phyloP scores from a whole-genome alignment of 345 rosid species.

The Balakata baccata region DNA sequence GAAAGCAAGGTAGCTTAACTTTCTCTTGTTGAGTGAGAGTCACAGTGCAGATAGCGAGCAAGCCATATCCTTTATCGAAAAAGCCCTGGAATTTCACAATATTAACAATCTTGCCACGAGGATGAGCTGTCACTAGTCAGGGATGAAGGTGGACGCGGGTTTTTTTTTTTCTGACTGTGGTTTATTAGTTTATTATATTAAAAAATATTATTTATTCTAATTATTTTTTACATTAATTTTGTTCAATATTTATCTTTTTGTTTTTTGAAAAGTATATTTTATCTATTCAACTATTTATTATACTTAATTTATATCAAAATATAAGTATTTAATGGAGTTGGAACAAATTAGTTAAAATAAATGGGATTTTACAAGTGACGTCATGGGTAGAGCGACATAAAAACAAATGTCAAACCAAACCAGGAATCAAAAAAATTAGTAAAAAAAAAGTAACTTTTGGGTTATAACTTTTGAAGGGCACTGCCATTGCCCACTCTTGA shows the following conservation, averaged over 20 bases:
- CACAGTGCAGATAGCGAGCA: slow-evolving; percentile 1
- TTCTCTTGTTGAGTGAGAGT: slow-evolving; percentile 5
- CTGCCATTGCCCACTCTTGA: background rate
- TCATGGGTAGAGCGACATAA: background rate
- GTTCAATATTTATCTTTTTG: no score
- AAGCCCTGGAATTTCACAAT: background rate
- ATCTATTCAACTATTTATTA: no score
- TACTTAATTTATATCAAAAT: no score
- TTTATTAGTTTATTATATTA: no score
- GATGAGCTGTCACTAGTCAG: slow-evolving; percentile 14
- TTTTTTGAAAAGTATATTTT: no score
- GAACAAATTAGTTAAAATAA: no score
- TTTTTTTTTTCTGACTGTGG: background rate
- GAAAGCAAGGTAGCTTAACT: slow-evolving; percentile 20
- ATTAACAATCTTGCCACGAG: slow-evolving; percentile 26
- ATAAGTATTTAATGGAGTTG: no score
- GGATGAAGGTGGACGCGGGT: background rate
- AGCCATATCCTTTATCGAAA: background rate
- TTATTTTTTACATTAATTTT: no score
- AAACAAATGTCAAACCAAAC: background rate
- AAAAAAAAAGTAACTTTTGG: slow-evolving; percentile 7
- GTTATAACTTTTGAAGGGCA: background rate
- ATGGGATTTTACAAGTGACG: background rate
- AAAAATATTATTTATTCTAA: no score
- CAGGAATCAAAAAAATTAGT: background rate